Base-by-base conservation (phyloP, 768 basidiomycete species). In the Suillus sp. region DNA sequence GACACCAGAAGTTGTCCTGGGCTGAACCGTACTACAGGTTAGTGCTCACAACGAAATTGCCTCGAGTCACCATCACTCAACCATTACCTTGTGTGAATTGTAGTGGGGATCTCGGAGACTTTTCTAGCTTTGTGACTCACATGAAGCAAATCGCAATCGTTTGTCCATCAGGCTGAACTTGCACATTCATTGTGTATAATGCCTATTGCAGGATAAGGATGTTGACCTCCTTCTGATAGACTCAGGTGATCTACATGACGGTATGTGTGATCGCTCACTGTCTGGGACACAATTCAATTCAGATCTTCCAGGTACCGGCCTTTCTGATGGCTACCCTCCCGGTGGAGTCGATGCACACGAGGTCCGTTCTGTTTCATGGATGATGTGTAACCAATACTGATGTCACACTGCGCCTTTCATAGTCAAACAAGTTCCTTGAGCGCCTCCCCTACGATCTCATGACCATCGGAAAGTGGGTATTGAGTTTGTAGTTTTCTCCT, bases 141-240 rank as follows among this genome's bases (percentile, higher is more conserved):
- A 90, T 96, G 89, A 92, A 94, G 77, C 71, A 82, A 47, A 79
- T 89, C 48, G 93, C 95, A 3, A 58, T 81, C 50, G 88, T 87
- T 65, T 42, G 79, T 65, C 10, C 27, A 40, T 27, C 40, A 40
- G 11, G 20, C n/a, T 53, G 34, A 10, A 8, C 40, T 47, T 13
- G 37, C 4, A 18, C 13, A 22, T n/a, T n/a, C n/a, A n/a, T 43
- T n/a, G 7, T 1, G 3, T 50, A 64, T 25, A 34, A 55, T 38
- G 62, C 14, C 14, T 25, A 42, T 42, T 34, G 13, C 64, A 88
- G 81, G 74, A 86, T 65, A 86, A 86, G 62, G 87, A 90, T 45
- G 91, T 93, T 25, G 95, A 96, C 72, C 82, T 96, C 2, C 80
- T 96, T 16, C 78, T 96, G 18, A 85, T 95, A 22, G 92, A 94